phyloP scores from a whole-genome alignment of 805 yeast genomes.

The Candida coleopterorum region DNA sequence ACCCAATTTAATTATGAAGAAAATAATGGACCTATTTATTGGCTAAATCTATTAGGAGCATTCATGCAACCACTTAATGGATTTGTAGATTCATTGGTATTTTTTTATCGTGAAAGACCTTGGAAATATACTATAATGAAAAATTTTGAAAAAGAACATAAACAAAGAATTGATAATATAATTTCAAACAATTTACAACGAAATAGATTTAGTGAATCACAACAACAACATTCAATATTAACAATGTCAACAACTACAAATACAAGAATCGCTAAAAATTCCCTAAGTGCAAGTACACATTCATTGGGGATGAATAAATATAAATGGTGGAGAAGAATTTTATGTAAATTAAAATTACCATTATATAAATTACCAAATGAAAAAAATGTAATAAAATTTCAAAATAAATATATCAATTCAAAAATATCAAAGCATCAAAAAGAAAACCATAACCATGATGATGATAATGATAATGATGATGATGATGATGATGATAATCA shows the following conservation, averaged over 20 bases:
- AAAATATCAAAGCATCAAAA: conserved; percentile 5
- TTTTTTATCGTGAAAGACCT: conserved; percentile 72
- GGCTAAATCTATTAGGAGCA: conserved; percentile 66
- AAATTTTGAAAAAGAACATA: conserved; percentile 33
- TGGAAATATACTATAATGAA: conserved; percentile 53
- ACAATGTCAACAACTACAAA: conserved; percentile 26
- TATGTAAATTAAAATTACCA: conserved; percentile 38
- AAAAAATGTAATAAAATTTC: conserved; percentile 20
- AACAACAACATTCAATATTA: conserved; percentile 19
- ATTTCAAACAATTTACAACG: conserved; percentile 4
- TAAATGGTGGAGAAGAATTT: conserved; percentile 34
- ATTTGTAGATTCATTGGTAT: conserved; percentile 70
- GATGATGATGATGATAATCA: background rate
- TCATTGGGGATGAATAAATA: conserved; percentile 26
- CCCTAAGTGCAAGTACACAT: conserved; percentile 23
- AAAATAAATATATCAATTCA: conserved; percentile 14
- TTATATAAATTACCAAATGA: conserved; percentile 42
- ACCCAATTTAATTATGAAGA: conserved; percentile 49
- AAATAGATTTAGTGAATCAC: conserved; percentile 8
- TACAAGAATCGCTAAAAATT: conserved; percentile 20
- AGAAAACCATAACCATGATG: background rate
- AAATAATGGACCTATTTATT: conserved; percentile 47
- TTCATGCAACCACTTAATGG: conserved; percentile 80
- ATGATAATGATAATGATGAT: background rate
- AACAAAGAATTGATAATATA: conserved; percentile 20